Percentiles rank a stretch among this genome's conserved stretches.
Evolutionary conservation across 148 eudicot species (phyloP).

Genomic region (Fagopyrum homotropicum): DNA sequence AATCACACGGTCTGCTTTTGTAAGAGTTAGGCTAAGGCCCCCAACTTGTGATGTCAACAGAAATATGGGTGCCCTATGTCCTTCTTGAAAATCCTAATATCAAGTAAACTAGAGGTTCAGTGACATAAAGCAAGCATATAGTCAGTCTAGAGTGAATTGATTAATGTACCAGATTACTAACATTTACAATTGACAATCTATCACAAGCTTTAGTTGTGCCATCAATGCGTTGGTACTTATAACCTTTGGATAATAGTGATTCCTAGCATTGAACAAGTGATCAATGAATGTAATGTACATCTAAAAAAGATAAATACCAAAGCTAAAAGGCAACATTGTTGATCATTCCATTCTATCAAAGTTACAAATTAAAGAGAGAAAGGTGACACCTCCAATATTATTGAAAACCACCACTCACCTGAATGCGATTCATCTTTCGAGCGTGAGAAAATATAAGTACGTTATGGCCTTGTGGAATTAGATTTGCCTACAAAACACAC

Average conservation of each 20-base stretch:
- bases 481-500: conserved; percentile 40
- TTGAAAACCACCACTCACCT: conserved; percentile 31
- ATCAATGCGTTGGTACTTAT: conserved; percentile 76
- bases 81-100: conserved; percentile 91
- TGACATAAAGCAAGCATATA: not conserved
- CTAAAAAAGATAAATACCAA: not conserved
- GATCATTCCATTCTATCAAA: not conserved
- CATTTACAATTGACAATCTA: conserved; percentile 75
- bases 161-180: conserved; percentile 31
- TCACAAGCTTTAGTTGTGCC: conserved; percentile 89
- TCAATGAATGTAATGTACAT: not conserved
- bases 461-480: conserved; percentile 73
- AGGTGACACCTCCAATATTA: not conserved
- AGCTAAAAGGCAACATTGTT: not conserved
- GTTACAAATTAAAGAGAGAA: not conserved
- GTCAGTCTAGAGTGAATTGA: not conserved
- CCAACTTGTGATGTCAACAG: conserved; percentile 97
- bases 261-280: conserved; percentile 38
- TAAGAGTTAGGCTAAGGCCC: conserved; percentile 91
- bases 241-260: conserved; percentile 43
- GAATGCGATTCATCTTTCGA: conserved; percentile 84
- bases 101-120: not conserved
- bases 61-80: conserved; percentile 79
- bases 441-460: conserved; percentile 97
- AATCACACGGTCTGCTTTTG: conserved; percentile 95